A percentile compares a stretch with the other conserved stretches of the same genome.
phyloP scores from a whole-genome alignment of 306 rosid genomes.

The Cucumis hystrix region DNA sequence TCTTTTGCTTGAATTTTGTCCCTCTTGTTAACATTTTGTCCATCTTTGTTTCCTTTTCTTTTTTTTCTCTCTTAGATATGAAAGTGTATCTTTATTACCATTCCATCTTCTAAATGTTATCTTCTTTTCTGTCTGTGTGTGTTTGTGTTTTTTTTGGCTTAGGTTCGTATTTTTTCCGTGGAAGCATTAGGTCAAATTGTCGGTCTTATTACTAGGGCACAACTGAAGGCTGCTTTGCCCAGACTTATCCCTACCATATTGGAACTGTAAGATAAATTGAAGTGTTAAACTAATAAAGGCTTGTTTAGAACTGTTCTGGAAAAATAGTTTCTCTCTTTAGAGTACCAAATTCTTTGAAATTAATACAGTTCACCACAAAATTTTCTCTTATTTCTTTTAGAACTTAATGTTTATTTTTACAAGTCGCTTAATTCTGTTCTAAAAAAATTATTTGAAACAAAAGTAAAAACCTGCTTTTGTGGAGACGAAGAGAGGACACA shows the following conservation, averaged over 20 bases:
- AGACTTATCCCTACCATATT: slow-evolving; percentile 82
- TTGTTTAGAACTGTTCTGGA: neutral
- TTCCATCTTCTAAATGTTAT: slow-evolving; percentile 1
- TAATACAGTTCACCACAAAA: neutral
- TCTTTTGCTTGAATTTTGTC: slow-evolving; percentile 1
- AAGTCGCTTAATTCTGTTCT: neutral
- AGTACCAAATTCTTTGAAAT: neutral
- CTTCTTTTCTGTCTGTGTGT: slow-evolving; percentile 7
- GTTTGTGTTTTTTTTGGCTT: slow-evolving; percentile 3
- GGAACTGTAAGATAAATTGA: slow-evolving; percentile 65
- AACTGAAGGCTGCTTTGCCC: slow-evolving; percentile 76
- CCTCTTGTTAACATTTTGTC: too few relatives aligned
- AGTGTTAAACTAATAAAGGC: neutral
- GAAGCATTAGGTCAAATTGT: slow-evolving; percentile 97
- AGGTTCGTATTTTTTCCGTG: slow-evolving; percentile 75
- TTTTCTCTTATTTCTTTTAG: neutral
- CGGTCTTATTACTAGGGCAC: slow-evolving; percentile 71
- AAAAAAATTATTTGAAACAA: neutral
- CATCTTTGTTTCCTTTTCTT: neutral
- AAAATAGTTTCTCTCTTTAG: neutral
- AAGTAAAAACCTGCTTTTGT: neutral
- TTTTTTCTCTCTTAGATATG: neutral
- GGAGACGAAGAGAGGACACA: too few relatives aligned
- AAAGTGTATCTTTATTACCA: neutral
- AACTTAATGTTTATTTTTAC: neutral